Evolutionary conservation across 805 yeast genomes (phyloP), one percentile per base, ranked within the genome.

Genomic region (Pichia occidentalis): DNA sequence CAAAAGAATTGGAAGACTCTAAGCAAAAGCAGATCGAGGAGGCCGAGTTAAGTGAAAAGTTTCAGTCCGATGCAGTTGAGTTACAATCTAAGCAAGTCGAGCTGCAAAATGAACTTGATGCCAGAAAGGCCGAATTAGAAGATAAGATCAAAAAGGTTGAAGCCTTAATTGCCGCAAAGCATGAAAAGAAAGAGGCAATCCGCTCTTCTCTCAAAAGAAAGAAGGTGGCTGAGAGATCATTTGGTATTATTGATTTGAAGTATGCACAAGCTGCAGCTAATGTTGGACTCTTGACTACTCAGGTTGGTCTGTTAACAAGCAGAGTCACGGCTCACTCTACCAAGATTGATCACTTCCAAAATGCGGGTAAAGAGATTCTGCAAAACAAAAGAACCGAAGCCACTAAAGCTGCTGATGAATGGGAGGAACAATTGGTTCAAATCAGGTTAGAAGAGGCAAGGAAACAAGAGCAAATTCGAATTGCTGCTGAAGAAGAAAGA

Each of bases 351-450:
- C 42, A 54, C 24, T 59, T 72, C 48, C 54, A 55, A 28, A 53
- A 54, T 14, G 37, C 57, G 26, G 74, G 65, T 26, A 67, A 64
- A 47, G 64, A 60, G 25, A 50, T 45, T 20, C 59, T 72, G 39
- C 47, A 50, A 3, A 35, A 43, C 1, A 62, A 71, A 46, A 62
- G 69, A 39, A 48, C 46, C 16, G 64, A 59, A 7, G 77, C 78
- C 14, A 57, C 64, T 45, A 52, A 64, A 30, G 56, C 70, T 32
- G 58, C 52, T 36, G 39, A 47, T 20, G 54, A 54, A 16, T 74
- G 79, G 79, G 63, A 65, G 43, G 49, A 49, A 5, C 76, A 73
- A 44, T 62, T 63, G 54, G 60, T 63, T 32, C 62, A 54, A n/a
- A 53, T 70, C 37, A 70, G 72, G 37, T 52, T 59, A 34, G 63